Base-by-base conservation (phyloP, 371 early-diverging fungal species). In the Capillidium rhysosporum region DNA sequence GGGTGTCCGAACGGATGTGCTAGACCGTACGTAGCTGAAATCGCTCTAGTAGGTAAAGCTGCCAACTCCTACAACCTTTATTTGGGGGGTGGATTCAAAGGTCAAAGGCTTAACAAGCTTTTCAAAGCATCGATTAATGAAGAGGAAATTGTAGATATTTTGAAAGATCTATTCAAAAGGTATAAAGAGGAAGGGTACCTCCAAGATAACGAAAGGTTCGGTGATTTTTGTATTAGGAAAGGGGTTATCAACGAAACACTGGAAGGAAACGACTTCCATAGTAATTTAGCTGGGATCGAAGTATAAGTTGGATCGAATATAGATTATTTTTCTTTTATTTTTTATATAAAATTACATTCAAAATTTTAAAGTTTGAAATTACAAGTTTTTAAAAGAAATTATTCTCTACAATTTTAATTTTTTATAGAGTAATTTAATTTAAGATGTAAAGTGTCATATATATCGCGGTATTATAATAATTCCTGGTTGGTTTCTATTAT, bases 1-100 rank as follows among this genome's bases (percentile, higher is more conserved):
- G 93, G 93, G 56, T 92, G 93, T 63, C 93, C 93, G 24, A 92
- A 92, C 66, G 91, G 91, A 57, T 92, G 93, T 61, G 89, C 93
- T 20, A 69, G 93, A 39, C 93, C 93, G 18, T 87, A 87, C 60
- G 76, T 88, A 52, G 90, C 86, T 44, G 93, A 92, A 65, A 80
- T 92, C 60, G 93, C 86, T 0, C 85, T 89, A 59, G 84, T 92
- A n/a, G 93, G 93, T 57, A 92, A 92, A 61, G 91, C 93, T 1
- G 84, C 84, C 21, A 86, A 86, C 26, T 73, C 87, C 1, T 92
- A 92, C 72, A 92, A 92, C 64, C 74, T 92, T 56, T 90, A 88
- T 63, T 73, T 92, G n/a, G 93, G 93, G 54, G 93, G 90, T 61
- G 83, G 86, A 30, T 80, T 79, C 59, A 65, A 71, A 53, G 93